Base-by-base conservation (phyloP, 2,329 filamentous ascomycete species). In the Cytospora paraplurivora region DNA sequence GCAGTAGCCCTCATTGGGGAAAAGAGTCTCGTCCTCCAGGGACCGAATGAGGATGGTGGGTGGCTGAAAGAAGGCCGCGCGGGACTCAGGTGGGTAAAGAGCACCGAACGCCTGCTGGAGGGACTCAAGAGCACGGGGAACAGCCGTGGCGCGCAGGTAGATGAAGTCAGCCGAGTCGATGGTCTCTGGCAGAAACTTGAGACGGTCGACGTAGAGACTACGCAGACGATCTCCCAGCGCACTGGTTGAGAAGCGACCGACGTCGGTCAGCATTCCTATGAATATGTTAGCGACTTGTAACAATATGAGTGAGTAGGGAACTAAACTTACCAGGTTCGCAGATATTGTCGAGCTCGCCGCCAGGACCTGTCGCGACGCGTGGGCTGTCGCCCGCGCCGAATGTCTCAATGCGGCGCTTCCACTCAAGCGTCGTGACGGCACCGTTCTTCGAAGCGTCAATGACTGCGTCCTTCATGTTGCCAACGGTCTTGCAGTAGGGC, bases 401-500 rank as follows among this genome's bases (percentile, higher is more conserved):
- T 0, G 90, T 90, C 77, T 99, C 95, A 55, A 97, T 82, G 54
- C 90, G 87, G 66, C 93, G 85, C 69, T 88, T 82, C 85, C 85
- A 88, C 69, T 85, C 81, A 3, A 85, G 71, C 8, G 78, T 77
- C 50, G 77, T 78, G 72, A 81, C 69, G 19, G 72, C 73, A 56
- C 72, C 71, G 21, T 70, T 69, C 54, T 75, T 67, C 62, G 72
- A 68, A 11, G 78, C 75, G 63, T 81, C 76, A 41, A 85, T 78
- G 37, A 86, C 75, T 67, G 76, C 78, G 35, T 78, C 77, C 66
- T 77, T 85, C 73, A 98, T 83, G 68, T 89, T 88, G 64, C 86
- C 85, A 27, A 90, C 91, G 62, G 88, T 86, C 68, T 85, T 85
- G 78, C 95, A 99, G 77, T 97, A 98, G 1, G 95, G 92, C 95